Conservation (phyloP, 2,329 filamentous ascomycete species). For the Colletotrichum caudatum region DNA sequence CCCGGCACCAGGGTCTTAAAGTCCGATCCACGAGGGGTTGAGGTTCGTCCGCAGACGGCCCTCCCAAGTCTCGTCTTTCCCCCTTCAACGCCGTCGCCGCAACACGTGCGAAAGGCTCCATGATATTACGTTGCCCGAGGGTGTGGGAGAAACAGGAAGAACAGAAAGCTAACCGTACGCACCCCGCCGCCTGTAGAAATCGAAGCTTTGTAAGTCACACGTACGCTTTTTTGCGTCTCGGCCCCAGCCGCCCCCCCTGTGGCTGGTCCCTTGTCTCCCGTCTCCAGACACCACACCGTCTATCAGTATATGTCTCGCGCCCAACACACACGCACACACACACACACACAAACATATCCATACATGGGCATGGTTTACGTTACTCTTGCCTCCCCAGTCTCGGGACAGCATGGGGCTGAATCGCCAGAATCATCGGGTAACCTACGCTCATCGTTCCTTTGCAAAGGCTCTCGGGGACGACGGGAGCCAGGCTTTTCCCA, state of each 20-base stretch:
- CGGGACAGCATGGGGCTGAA: not conserved
- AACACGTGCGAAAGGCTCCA: no score
- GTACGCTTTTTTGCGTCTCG: not conserved
- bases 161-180: not conserved
- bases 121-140: not conserved
- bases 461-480: not conserved
- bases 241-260: not conserved
- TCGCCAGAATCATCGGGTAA: not conserved
- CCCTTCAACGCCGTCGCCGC: not conserved
- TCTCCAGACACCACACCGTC: not conserved
- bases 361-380: not conserved
- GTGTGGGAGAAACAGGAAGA: not conserved
- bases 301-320: not conserved
- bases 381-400: not conserved
- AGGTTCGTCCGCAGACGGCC: not conserved
- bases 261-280: not conserved
- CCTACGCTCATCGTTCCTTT: not conserved
- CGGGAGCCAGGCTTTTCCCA: not conserved
- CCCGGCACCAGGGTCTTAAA: not conserved
- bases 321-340: not conserved
- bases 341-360: not conserved
- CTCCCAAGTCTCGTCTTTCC: no score
- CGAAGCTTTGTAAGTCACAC: not conserved
- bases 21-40: not conserved
- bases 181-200: not conserved